Evolutionary conservation across 1,139 yeast genomes (phyloP).

Genomic region (Petasospora rhodanensis): DNA sequence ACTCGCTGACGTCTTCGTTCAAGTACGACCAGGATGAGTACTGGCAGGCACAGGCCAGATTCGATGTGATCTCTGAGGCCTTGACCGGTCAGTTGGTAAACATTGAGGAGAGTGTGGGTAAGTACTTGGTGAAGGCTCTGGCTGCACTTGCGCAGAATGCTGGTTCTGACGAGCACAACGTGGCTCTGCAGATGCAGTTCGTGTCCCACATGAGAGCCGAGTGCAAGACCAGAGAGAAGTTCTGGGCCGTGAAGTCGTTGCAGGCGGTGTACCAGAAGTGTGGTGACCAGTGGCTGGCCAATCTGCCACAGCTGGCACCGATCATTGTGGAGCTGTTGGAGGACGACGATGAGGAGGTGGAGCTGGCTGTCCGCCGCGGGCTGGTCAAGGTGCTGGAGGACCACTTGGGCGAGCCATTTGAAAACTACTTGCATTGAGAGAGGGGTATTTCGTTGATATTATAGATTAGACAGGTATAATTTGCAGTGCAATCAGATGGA

Average conservation of each 20-base stretch:
- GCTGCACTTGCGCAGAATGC: slow-evolving; percentile 66
- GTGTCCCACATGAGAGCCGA: slow-evolving; percentile 52
- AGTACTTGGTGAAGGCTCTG: slow-evolving; percentile 74
- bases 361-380: slow-evolving; percentile 87
- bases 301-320: slow-evolving; percentile 93
- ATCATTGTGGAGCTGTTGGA: slow-evolving; percentile 91
- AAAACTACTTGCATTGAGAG: slow-evolving; percentile 70
- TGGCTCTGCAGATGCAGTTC: slow-evolving; percentile 51
- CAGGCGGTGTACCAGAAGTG: slow-evolving; percentile 82
- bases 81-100: slow-evolving; percentile 61
- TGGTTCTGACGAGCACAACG: slow-evolving; percentile 81
- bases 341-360: slow-evolving; percentile 93
- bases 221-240: slow-evolving; percentile 53
- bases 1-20: slow-evolving; percentile 72
- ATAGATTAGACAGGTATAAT: too few relatives aligned
- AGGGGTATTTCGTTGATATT: too few relatives aligned
- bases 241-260: slow-evolving; percentile 79
- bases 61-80: slow-evolving; percentile 61
- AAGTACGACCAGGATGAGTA: slow-evolving; percentile 89
- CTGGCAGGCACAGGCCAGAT: slow-evolving; percentile 87
- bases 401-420: slow-evolving; percentile 92
- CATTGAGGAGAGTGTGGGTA: slow-evolving; percentile 68
- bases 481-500: too few relatives aligned
- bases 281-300: slow-evolving; percentile 91
- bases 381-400: slow-evolving; percentile 87